A percentile compares a stretch with the other conserved stretches of the same genome.
These are phyloP conservation scores for Cladophialophora exuberans DNA, from an alignment of 2,329 filamentous ascomycete species.

Conservation along the genomic window DNA sequence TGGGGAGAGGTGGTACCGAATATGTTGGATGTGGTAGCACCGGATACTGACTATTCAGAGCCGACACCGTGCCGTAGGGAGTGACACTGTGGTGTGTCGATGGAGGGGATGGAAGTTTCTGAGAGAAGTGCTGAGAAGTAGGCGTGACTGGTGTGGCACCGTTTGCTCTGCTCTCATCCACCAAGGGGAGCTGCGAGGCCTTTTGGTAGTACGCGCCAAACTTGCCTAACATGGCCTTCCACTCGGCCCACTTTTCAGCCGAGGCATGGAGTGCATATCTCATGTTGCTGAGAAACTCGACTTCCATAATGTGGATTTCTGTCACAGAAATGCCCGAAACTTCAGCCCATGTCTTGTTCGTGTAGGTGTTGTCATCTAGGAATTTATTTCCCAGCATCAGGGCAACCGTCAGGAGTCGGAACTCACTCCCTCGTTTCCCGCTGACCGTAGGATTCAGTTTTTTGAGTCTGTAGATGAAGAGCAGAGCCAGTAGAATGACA, in stretches of 20 bases:
- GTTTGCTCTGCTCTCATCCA: constrained; percentile 24
- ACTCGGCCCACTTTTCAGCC: constrained; percentile 81
- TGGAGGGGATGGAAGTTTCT: constrained; percentile 34
- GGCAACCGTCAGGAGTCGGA: constrained; percentile 86
- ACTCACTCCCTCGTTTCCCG: constrained; percentile 91
- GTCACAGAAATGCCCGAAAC: constrained; percentile 91
- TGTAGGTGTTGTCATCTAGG: constrained; percentile 97
- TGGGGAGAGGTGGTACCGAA: constrained; percentile 24
- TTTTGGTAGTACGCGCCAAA: constrained; percentile 83
- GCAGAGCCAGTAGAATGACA: constrained; percentile 82
- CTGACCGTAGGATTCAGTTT: constrained; percentile 85
- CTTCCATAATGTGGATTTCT: constrained; percentile 99
- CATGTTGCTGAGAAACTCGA: constrained; percentile 99
- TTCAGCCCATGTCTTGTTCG: constrained; percentile 99
- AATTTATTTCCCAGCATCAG: constrained; percentile 99
- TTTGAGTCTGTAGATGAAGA: constrained; percentile 94
- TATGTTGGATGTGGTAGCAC: constrained; percentile 31
- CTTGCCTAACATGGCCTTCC: constrained; percentile 79
- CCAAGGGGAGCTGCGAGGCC: constrained; percentile 56
- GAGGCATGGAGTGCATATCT: constrained; percentile 89
- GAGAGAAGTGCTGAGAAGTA: constrained; percentile 42
- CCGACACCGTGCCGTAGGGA: constrained; percentile 14
- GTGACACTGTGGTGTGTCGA: constrained; percentile 26
- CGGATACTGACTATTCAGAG: constrained; percentile 24
- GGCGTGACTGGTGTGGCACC: constrained; percentile 30